Conservation (phyloP, 306 rosid species). For the Cucumis hystrix region DNA sequence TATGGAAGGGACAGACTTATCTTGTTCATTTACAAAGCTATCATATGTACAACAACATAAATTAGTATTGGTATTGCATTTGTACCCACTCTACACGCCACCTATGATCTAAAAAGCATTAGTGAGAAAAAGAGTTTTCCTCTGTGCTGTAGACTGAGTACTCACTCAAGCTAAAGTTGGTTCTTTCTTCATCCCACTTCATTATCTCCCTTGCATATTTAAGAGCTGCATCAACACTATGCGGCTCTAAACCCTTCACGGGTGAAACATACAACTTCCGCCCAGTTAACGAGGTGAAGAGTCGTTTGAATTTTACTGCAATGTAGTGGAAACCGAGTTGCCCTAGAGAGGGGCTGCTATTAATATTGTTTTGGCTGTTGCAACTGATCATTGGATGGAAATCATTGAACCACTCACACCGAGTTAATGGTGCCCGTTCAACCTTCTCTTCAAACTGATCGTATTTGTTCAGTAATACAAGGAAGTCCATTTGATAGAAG, state of each 20-base stretch:
- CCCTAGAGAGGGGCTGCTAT: slow-evolving; percentile 49
- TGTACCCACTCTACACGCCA: slow-evolving; percentile 17
- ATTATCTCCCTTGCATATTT: slow-evolving; percentile 78
- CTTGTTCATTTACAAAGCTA: slow-evolving; percentile 7
- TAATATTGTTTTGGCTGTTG: slow-evolving; percentile 32
- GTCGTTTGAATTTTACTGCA: slow-evolving; percentile 86
- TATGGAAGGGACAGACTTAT: slow-evolving; percentile 4
- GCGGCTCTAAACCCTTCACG: slow-evolving; percentile 69
- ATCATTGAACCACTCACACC: slow-evolving; percentile 78
- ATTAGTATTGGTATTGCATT: slow-evolving; percentile 9
- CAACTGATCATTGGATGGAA: slow-evolving; percentile 65
- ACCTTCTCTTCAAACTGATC: slow-evolving; percentile 74
- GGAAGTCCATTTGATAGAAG: slow-evolving; percentile 81
- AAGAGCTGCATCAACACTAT: slow-evolving; percentile 67
- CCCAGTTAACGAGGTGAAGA: slow-evolving; percentile 63
- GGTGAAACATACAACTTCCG: slow-evolving; percentile 61
- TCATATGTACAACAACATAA: slow-evolving; percentile 4
- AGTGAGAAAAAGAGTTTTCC: slow-evolving; percentile 57
- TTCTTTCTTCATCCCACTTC: slow-evolving; percentile 84
- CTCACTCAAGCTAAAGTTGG: slow-evolving; percentile 68
- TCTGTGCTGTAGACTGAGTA: slow-evolving; percentile 70
- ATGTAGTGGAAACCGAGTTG: slow-evolving; percentile 62
- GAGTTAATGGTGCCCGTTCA: slow-evolving; percentile 48
- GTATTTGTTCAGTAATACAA: slow-evolving; percentile 67
- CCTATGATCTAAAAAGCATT: slow-evolving; percentile 12